These are phyloP conservation scores for Penicillium sp. DNA, from an alignment of 2,329 filamentous ascomycete species.

Conservation along the genomic window DNA sequence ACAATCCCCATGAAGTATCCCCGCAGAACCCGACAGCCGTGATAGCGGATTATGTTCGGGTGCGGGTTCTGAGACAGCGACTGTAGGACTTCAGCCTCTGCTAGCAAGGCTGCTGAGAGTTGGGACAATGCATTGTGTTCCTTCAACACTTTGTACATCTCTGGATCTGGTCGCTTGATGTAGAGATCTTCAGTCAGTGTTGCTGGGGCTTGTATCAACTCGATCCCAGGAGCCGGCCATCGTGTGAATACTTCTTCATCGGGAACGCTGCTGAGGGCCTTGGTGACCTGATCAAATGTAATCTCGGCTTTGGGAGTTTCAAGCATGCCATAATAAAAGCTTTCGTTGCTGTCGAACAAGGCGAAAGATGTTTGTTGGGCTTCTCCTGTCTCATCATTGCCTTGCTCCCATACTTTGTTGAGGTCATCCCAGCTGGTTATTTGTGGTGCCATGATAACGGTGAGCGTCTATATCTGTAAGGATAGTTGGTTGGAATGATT, in stretches of 20 bases:
- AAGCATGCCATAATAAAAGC: not conserved
- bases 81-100: constrained; percentile 12
- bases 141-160: not conserved
- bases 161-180: not conserved
- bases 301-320: not conserved
- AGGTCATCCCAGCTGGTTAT: not conserved
- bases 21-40: constrained; percentile 13
- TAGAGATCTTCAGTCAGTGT: not conserved
- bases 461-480: not conserved
- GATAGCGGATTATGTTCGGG: constrained; percentile 20
- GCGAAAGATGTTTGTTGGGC: not conserved
- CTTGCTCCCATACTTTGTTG: not conserved
- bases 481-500: not conserved
- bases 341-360: not conserved
- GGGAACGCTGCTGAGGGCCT: not conserved
- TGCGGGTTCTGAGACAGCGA: constrained; percentile 17
- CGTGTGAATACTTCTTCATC: not conserved
- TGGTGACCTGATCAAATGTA: not conserved
- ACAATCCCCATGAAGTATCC: constrained; percentile 15
- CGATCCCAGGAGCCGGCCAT: not conserved
- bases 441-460: not conserved
- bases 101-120: not conserved
- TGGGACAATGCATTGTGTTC: not conserved
- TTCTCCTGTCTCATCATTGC: not conserved
- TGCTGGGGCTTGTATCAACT: not conserved